phyloP scores from a whole-genome alignment of 768 basidiomycete species.

The Termitomyces sp. region DNA sequence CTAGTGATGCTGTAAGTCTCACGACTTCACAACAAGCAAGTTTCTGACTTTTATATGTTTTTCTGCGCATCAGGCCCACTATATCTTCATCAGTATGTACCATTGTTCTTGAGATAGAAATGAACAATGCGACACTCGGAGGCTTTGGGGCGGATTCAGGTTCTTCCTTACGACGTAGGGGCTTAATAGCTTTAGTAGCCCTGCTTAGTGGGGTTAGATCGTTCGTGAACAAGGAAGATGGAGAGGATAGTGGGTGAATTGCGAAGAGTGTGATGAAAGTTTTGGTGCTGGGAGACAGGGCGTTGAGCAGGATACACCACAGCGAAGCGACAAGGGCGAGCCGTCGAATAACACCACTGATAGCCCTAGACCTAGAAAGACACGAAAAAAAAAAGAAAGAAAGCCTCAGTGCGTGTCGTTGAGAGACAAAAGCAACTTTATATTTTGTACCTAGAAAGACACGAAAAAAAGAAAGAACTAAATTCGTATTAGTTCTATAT shows the following conservation, averaged over 20 bases:
- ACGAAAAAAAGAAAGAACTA: too few species aligned
- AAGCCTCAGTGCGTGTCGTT: too few species aligned
- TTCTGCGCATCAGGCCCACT: constrained; percentile 25
- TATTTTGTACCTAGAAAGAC: too few species aligned
- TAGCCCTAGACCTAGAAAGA: too few species aligned
- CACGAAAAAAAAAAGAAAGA: too few species aligned
- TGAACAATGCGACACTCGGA: background rate
- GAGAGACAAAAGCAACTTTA: too few species aligned
- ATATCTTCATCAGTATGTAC: constrained; percentile 36
- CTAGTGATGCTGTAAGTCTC: constrained; percentile 31
- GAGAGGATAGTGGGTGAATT: background rate
- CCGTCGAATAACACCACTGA: background rate
- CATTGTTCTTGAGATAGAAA: constrained; percentile 23
- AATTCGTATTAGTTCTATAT: too few species aligned
- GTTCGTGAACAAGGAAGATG: background rate
- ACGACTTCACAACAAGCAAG: background rate
- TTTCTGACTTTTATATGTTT: background rate
- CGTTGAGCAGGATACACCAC: background rate
- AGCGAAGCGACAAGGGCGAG: background rate
- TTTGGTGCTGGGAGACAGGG: background rate
- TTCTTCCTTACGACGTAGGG: background rate
- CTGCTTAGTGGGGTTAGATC: background rate
- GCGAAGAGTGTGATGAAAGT: background rate
- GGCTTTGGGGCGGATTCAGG: background rate
- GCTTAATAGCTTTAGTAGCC: background rate